Base-by-base conservation (phyloP, 2,329 filamentous ascomycete genomes). In the Lasiodiplodia theobromae region DNA sequence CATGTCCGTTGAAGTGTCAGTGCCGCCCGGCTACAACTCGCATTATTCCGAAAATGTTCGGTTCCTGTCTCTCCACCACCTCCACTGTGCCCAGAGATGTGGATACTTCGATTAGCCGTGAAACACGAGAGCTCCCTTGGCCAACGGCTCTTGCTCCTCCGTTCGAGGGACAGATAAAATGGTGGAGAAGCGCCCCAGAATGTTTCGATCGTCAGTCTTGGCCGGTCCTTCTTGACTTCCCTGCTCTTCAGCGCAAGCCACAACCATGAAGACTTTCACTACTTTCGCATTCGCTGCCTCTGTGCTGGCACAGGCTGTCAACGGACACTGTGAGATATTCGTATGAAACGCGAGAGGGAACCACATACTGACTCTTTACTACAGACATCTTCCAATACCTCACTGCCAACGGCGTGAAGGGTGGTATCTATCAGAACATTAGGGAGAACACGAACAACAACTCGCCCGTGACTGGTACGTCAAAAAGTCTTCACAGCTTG, bases 361-460 rank as follows among this genome's bases (percentile, higher is more conserved):
- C 18, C 14, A 28, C 8, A 28, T 37, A n/a, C 57, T 47, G 25
- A 49, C 28, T 25, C 23, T 44, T 68, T 71, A 72, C 1, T 18
- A 5, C 64, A 80, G 78, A 80, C 70, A 79, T 79, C 57, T 80
- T 80, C 74, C 73, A 80, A 62, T 73, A 71, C 71, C 72, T 80
- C 7, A 79, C 74, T n/a, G 76, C 77, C 34, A 79, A 79, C 69
- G 77, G 77, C 40, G 70, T 67, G 12, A 77, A 79, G 69, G 77
- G 77, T 47, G 74, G 70, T 21, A 71, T 73, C 12, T 79, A 77
- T 68, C 77, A 80, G 69, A 78, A 79, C 70, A 73, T 80, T 57
- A 72, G 78, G n/a, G 74, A 70, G 18, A 79, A 80, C 67, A 77
- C 78, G 4, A 80, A 80, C 72, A 71, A 75, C 72, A 79, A 80